phyloP scores from a whole-genome alignment of 1,284 basidiomycete species.

The Fomitiporia mediterranea region DNA sequence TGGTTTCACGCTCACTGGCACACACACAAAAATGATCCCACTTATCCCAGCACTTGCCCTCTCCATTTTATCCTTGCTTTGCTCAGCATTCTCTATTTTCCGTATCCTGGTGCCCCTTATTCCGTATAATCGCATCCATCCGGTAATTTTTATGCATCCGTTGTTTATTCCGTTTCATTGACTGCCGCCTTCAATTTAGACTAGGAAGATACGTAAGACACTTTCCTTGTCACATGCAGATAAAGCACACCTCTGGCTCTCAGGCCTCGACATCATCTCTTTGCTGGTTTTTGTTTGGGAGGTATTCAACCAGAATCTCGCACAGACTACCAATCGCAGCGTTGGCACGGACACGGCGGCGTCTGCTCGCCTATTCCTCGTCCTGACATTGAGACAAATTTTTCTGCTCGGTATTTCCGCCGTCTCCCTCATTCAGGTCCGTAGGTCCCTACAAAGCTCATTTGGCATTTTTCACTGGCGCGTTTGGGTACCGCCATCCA shows the following conservation, averaged over 20 bases:
- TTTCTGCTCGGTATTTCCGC: conserved; percentile 56
- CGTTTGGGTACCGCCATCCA: conserved; percentile 56
- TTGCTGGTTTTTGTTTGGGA: conserved; percentile 63
- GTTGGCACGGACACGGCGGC: conserved; percentile 45
- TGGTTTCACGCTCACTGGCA: not conserved
- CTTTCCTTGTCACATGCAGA: conserved; percentile 58
- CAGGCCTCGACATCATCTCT: conserved; percentile 56
- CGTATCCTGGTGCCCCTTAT: conserved; percentile 66
- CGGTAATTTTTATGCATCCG: conserved; percentile 62
- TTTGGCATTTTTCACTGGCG: conserved; percentile 65
- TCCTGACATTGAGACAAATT: conserved; percentile 56
- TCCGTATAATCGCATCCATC: conserved; percentile 44
- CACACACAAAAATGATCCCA: conserved; percentile 46
- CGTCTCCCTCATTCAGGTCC: conserved; percentile 62
- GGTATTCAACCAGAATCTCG: conserved; percentile 45
- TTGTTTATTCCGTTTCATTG: conserved; percentile 40
- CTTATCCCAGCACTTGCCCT: conserved; percentile 60
- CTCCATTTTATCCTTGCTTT: conserved; percentile 61
- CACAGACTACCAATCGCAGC: conserved; percentile 38
- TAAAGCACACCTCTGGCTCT: conserved; percentile 68
- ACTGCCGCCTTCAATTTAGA: conserved; percentile 33
- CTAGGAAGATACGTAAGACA: conserved; percentile 67
- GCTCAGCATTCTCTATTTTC: conserved; percentile 67
- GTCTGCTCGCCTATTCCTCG: conserved; percentile 56
- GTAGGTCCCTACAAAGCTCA: conserved; percentile 59